Base-by-base conservation (phyloP, 2,329 filamentous ascomycete genomes). In the Aspergillus pseudoviridinutans region DNA sequence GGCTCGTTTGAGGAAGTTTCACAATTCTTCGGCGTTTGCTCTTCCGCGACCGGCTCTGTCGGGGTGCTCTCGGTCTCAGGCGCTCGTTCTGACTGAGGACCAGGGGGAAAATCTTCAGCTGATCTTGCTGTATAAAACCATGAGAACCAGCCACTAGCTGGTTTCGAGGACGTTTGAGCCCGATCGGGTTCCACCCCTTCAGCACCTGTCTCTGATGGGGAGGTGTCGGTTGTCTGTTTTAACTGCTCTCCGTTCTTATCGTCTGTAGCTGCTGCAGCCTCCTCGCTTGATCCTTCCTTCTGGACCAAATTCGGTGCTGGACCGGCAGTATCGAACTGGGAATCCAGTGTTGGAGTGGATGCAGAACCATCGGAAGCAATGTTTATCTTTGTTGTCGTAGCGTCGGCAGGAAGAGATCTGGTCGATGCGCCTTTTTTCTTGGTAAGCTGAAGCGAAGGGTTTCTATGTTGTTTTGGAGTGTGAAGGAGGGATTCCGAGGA, bases 301-400 rank as follows among this genome's bases (percentile, higher is more conserved):
- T 59, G 54, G 22, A 54, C 42, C n/a, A 61, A 27, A 28, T 62
- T 46, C 3, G 61, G 27, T 28, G 58, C 57, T 54, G 58, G 27
- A 24, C 57, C 46, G 46, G 50, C 25, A 49, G 63, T 49, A 49
- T 64, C 56, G n/a, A 65, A 55, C 20, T 60, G 54, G 24, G 60
- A 56, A 27, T 66, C 63, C 54, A 66, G 53, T 51, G 66, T 58
- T 22, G 69, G 63, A 49, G 69, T 68, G 44, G 70, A 73, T 25
- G 68, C 63, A 32, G 72, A 72, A 49, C 72, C 71, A 60, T 76
- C 72, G 22, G 76, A 78, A 38, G 74, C 75, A 53, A 79, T 75
- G 62, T 80, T 76, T 52, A 80, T 67, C 50, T 69, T 71, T 4
- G 78, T 80, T 17, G 77, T 80, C 20, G 76, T 74, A 51, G 73